Percentiles rank a stretch among this genome's conserved stretches.
Conservation (phyloP, 352 stramenopile genomes). For the Phytopythium delawarense region DNA sequence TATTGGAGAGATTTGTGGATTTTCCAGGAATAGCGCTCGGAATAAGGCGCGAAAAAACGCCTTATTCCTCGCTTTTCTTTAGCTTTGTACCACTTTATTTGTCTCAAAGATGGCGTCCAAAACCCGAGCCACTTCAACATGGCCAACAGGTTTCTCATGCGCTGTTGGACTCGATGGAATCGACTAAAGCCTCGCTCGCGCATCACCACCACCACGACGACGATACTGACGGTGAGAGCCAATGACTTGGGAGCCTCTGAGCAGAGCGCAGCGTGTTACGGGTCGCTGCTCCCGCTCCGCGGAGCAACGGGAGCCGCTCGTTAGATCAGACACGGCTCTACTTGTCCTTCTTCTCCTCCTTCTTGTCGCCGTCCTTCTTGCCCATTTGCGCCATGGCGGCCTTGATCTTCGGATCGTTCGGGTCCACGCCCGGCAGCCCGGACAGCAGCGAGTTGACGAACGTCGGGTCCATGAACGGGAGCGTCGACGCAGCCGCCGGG, state of each 20-base stretch:
- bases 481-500: conserved; percentile 67
- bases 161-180: neutral
- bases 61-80: no score
- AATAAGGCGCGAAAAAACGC: neutral
- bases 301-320: neutral
- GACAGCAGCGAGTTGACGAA: conserved; percentile 90
- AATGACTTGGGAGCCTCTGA: neutral
- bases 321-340: conserved; percentile 20
- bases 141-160: neutral
- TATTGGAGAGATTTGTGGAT: neutral
- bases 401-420: conserved; percentile 91
- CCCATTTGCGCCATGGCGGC: conserved; percentile 87
- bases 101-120: no score
- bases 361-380: conserved; percentile 78
- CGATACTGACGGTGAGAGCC: neutral
- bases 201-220: neutral
- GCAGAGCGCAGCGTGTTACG: neutral
- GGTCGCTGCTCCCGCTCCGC: neutral
- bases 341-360: conserved; percentile 83
- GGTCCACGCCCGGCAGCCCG: conserved; percentile 87
- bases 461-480: conserved; percentile 87
- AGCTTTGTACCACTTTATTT: no score
- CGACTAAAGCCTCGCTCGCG: neutral
- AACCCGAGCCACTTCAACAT: neutral
- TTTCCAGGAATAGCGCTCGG: neutral